These are phyloP conservation scores for Camelina sativa DNA, from an alignment of 345 rosid species.

Conservation along the genomic window DNA sequence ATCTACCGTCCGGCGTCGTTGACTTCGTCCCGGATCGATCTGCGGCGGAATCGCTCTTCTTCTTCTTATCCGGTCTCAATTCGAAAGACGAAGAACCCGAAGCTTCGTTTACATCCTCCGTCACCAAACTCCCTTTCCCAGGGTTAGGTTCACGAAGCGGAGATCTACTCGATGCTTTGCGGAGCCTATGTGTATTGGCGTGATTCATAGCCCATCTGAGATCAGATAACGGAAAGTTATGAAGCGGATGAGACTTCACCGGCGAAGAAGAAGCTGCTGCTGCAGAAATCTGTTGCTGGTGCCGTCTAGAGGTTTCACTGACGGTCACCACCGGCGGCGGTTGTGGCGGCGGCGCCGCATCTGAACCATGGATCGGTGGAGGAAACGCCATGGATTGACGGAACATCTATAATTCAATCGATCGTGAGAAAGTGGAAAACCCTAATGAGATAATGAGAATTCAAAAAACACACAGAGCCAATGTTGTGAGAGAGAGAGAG, in stretches of 20 bases:
- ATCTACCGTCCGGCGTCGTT: conserved; percentile 45
- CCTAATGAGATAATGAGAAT: conserved; percentile 29
- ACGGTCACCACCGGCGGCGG: conserved; percentile 26
- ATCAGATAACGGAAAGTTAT: conserved; percentile 65
- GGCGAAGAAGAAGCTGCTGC: conserved; percentile 56
- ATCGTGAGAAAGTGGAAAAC: conserved; percentile 8
- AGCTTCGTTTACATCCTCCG: conserved; percentile 39
- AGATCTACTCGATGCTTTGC: conserved; percentile 50
- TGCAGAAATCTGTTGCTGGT: conserved; percentile 45
- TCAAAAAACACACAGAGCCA: too few species aligned
- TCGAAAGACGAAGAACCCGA: conserved; percentile 33
- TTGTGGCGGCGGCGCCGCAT: conserved; percentile 28
- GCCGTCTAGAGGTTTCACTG: conserved; percentile 41
- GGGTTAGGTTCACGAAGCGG: conserved; percentile 40
- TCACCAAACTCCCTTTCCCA: conserved; percentile 24
- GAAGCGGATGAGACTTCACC: conserved; percentile 65
- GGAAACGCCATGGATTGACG: conserved; percentile 43
- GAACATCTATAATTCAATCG: conserved; percentile 30
- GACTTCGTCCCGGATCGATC: conserved; percentile 48
- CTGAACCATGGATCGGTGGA: conserved; percentile 38
- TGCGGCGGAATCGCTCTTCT: conserved; percentile 38
- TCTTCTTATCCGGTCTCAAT: conserved; percentile 35
- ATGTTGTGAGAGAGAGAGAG: too few species aligned
- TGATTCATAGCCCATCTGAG: conserved; percentile 66
- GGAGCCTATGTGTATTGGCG: conserved; percentile 49